Percentiles rank a stretch among this genome's conserved stretches.
phyloP scores from a whole-genome alignment of 768 basidiomycete genomes.

The Hygrophorus russula region DNA sequence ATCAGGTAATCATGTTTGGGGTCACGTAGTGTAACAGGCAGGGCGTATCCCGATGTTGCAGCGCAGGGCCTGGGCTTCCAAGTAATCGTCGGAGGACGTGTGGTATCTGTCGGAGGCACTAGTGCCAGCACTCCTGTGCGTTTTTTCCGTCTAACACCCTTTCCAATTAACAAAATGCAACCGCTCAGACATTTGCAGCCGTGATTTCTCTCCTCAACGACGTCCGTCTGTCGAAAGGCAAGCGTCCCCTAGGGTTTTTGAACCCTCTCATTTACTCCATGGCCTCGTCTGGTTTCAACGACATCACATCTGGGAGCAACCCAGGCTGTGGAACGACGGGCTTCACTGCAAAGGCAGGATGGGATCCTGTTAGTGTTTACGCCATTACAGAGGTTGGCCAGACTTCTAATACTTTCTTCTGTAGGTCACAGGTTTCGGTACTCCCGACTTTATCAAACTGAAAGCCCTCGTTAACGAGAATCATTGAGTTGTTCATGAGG shows the following conservation, averaged over 20 bases:
- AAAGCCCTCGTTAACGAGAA: too few species aligned
- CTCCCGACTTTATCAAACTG: constrained; percentile 3
- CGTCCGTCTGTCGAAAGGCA: constrained; percentile 31
- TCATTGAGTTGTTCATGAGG: too few species aligned
- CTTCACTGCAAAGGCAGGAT: constrained; percentile 13
- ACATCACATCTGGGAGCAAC: constrained; percentile 14
- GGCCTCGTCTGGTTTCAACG: constrained; percentile 15
- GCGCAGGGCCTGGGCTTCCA: constrained; percentile 10
- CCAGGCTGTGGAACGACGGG: constrained; percentile 13
- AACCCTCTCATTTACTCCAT: constrained; percentile 41
- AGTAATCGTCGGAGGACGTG: constrained; percentile 7
- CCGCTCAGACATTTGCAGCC: constrained; percentile 35
- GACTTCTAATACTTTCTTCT: too few species aligned
- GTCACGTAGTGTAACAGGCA: constrained; percentile 7
- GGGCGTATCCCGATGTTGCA: constrained; percentile 13
- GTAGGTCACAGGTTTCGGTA: constrained; percentile 4
- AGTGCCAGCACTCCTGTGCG: constrained; percentile 17
- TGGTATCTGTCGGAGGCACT: constrained; percentile 24
- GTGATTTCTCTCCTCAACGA: constrained; percentile 57
- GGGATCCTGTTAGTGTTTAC: constrained; percentile 15
- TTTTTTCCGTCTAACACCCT: background rate
- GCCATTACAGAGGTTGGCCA: background rate
- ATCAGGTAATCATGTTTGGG: background rate
- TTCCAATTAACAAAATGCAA: constrained; percentile 1
- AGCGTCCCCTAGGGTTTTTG: constrained; percentile 44